These are phyloP conservation scores for Eutypa lata DNA, from an alignment of 2,329 filamentous ascomycete genomes.

Conservation along the genomic window DNA sequence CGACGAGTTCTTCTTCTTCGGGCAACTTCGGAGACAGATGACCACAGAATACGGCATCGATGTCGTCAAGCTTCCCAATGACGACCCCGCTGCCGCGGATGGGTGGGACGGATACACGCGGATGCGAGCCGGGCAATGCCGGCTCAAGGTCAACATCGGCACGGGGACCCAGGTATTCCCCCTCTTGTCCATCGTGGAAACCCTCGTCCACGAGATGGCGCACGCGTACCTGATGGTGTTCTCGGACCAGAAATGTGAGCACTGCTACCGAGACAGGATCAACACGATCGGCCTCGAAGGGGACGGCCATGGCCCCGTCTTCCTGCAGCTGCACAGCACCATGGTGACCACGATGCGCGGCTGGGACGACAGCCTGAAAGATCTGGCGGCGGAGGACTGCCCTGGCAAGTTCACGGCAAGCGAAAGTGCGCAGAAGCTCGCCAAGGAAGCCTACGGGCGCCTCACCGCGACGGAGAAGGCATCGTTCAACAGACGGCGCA, in stretches of 20 bases:
- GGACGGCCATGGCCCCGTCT: slow-evolving; percentile 17
- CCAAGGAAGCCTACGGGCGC: not conserved
- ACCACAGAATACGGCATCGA: slow-evolving; percentile 5
- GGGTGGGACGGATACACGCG: not conserved
- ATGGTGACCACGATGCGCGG: slow-evolving; percentile 14
- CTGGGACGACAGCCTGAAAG: slow-evolving; percentile 10
- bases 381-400: slow-evolving; percentile 14
- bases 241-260: slow-evolving; percentile 9
- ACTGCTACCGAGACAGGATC: slow-evolving; percentile 6
- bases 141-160: slow-evolving; percentile 6
- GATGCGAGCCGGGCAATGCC: not conserved
- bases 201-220: slow-evolving; percentile 18
- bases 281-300: slow-evolving; percentile 11
- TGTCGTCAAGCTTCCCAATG: not conserved
- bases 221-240: slow-evolving; percentile 14
- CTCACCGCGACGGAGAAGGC: not conserved
- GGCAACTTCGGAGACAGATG: slow-evolving; percentile 1
- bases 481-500: not conserved
- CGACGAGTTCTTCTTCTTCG: slow-evolving; percentile 20
- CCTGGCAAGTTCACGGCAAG: slow-evolving; percentile 8
- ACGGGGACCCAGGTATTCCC: slow-evolving; percentile 1
- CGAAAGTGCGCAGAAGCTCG: not conserved
- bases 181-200: slow-evolving; percentile 6
- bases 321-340: slow-evolving; percentile 18
- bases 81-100: not conserved